Conservation (phyloP, 2,329 filamentous ascomycete genomes). For the Pseudocercospora fijiensis region DNA sequence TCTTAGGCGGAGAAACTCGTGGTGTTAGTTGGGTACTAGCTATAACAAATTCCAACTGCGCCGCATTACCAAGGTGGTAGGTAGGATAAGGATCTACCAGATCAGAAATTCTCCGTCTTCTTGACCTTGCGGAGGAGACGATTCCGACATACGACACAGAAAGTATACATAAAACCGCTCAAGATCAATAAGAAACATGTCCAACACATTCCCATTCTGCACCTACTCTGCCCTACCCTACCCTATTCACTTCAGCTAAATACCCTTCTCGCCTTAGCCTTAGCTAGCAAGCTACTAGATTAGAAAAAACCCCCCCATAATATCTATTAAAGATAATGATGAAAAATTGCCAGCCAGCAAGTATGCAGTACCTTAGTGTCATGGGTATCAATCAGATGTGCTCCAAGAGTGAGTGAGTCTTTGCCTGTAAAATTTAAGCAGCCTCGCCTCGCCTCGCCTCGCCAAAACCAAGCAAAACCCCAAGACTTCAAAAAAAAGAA, state of each 20-base stretch:
- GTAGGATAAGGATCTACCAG: neutral
- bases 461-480: neutral
- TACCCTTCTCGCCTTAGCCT: neutral
- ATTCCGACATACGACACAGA: too few species aligned
- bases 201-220: slow-evolving; percentile 3
- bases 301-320: slow-evolving; percentile 4
- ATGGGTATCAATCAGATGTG: neutral
- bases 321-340: slow-evolving; percentile 5
- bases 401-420: neutral
- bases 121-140: neutral
- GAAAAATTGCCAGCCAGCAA: neutral
- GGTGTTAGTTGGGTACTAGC: neutral
- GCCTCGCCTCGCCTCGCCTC: too few species aligned
- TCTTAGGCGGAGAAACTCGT: neutral
- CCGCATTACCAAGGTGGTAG: too few species aligned
- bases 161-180: neutral
- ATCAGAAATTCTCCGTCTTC: neutral
- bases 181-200: neutral
- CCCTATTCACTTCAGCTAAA: neutral
- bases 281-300: too few species aligned
- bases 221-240: neutral
- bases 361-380: neutral
- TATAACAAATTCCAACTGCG: neutral
- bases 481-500: neutral
- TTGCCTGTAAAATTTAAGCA: neutral